Evolutionary conservation across 1,284 basidiomycete genomes (phyloP).

Genomic region (Papiliotrema fonsecae): DNA sequence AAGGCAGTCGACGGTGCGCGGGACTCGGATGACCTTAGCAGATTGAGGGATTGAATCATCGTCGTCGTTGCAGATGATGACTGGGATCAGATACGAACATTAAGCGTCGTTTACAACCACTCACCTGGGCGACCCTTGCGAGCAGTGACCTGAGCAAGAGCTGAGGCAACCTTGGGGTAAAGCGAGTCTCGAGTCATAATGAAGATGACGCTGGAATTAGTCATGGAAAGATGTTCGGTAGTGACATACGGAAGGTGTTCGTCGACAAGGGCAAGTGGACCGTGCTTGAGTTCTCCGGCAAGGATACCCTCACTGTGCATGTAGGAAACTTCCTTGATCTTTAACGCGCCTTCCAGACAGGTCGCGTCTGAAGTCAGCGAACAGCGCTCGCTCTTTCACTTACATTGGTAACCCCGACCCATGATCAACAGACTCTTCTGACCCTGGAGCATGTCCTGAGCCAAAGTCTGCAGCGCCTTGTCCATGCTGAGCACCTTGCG

Average conservation of each 20-base stretch:
- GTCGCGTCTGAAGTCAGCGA: conserved; percentile 62
- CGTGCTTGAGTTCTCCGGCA: conserved; percentile 98
- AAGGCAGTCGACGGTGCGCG: conserved; percentile 87
- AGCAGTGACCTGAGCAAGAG: conserved; percentile 92
- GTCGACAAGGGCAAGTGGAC: conserved; percentile 93
- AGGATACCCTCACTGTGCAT: conserved; percentile 93
- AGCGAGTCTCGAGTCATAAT: conserved; percentile 98
- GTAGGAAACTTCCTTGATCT: conserved; percentile 97
- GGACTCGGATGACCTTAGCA: conserved; percentile 84
- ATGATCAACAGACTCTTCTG: conserved; percentile 91
- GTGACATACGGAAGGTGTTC: conserved; percentile 78
- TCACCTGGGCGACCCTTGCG: conserved; percentile 83
- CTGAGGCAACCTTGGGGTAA: conserved; percentile 96
- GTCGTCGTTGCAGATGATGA: conserved; percentile 93
- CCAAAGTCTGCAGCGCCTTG: conserved; percentile 72
- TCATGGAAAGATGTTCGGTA: conserved; percentile 1
- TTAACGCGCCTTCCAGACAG: conserved; percentile 94
- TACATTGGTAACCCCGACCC: conserved; percentile 95
- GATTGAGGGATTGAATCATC: conserved; percentile 70
- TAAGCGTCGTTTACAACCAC: conserved; percentile 6
- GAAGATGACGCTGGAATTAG: conserved; percentile 65
- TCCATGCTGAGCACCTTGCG: conserved; percentile 81
- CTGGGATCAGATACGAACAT: conserved; percentile 15
- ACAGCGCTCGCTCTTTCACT: conserved; percentile 11
- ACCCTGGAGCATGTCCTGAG: conserved; percentile 68